These are phyloP conservation scores for Hordeum vulgare DNA, from an alignment of 176 grass and related monocot genomes.

Conservation along the genomic window DNA sequence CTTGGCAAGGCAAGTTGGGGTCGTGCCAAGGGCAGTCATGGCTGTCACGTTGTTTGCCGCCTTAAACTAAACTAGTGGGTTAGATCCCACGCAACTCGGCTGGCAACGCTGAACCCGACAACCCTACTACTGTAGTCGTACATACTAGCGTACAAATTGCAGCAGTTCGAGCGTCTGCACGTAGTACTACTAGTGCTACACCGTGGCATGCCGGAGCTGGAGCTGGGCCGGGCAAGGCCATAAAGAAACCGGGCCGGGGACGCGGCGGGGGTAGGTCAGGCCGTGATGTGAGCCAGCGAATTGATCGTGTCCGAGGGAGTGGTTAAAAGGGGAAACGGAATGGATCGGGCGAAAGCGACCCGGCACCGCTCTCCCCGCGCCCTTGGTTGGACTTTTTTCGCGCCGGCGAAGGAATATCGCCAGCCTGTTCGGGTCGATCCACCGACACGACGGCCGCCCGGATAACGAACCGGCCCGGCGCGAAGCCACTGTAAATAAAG, in stretches of 20 bases:
- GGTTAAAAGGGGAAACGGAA: not conserved
- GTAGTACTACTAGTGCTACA: not conserved
- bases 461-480: slow-evolving; percentile 18
- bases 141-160: not conserved
- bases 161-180: not conserved
- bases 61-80: slow-evolving; percentile 28
- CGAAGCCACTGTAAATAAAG: not conserved
- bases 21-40: slow-evolving; percentile 23
- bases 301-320: not conserved
- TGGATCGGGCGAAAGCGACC: not conserved
- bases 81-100: not conserved
- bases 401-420: slow-evolving; percentile 26
- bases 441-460: slow-evolving; percentile 9
- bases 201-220: not conserved
- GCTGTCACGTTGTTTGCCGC: not conserved
- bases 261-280: not conserved
- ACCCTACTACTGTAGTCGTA: not conserved
- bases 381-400: not conserved
- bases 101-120: slow-evolving; percentile 4
- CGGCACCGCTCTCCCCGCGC: not conserved
- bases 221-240: not conserved
- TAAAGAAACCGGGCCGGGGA: slow-evolving; percentile 1
- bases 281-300: not conserved
- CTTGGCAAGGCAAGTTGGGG: not conserved
- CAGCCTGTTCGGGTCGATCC: slow-evolving; percentile 18